Conservation (phyloP, 1,139 yeast genomes). For the Kazachstania sp. region DNA sequence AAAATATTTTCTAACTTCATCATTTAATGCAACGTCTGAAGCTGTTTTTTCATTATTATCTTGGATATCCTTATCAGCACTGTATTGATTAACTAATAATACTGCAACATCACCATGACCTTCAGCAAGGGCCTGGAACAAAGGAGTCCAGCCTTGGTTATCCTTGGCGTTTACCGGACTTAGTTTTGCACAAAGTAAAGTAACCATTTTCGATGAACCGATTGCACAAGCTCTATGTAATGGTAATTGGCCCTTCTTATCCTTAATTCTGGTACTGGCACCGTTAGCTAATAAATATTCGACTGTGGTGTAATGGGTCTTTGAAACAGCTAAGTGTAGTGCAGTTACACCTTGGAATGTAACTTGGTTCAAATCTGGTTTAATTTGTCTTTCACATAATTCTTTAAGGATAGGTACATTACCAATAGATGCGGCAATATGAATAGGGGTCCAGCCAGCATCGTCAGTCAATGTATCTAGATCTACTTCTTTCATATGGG, state of each 20-base stretch:
- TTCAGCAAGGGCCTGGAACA: conserved; percentile 88
- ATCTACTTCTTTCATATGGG: conserved; percentile 38
- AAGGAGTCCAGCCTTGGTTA: conserved; percentile 69
- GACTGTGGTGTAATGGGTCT: conserved; percentile 49
- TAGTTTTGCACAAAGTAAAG: conserved; percentile 37
- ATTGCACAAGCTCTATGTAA: conserved; percentile 78
- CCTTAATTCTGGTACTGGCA: conserved; percentile 59
- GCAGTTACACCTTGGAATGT: conserved; percentile 65
- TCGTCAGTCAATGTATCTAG: conserved; percentile 62
- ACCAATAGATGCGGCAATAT: conserved; percentile 73
- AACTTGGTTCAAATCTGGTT: conserved; percentile 41
- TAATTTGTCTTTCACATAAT: conserved; percentile 37
- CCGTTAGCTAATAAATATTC: conserved; percentile 44
- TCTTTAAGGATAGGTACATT: conserved; percentile 44
- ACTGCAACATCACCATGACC: conserved; percentile 78
- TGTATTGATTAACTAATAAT: conserved; percentile 44
- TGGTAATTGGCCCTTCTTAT: conserved; percentile 56
- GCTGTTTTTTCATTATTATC: conserved; percentile 52
- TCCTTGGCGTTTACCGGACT: conserved; percentile 67
- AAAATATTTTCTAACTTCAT: conserved; percentile 43
- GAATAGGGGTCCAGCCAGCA: conserved; percentile 84
- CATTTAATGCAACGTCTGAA: conserved; percentile 52
- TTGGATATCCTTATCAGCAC: conserved; percentile 52
- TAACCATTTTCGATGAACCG: conserved; percentile 53
- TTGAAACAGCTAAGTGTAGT: conserved; percentile 69